Evolutionary conservation across 257 asterid species (phyloP).

Genomic region (Vinca minor): DNA sequence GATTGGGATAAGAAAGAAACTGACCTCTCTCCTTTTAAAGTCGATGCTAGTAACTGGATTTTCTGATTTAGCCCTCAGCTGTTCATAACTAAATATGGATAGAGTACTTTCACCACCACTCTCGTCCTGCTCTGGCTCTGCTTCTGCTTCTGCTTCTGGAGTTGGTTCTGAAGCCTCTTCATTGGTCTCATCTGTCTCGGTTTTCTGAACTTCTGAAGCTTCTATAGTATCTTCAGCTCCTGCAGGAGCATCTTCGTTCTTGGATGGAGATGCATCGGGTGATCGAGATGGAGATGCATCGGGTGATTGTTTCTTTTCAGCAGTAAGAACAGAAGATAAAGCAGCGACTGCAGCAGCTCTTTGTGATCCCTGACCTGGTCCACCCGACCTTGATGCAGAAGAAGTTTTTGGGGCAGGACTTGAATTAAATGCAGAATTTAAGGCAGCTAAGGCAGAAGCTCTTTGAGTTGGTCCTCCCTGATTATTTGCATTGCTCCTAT

Average conservation of each 20-base stretch:
- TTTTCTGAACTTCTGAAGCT: slow-evolving; percentile 33
- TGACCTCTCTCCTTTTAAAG: slow-evolving; percentile 83
- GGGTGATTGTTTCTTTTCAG: slow-evolving; percentile 61
- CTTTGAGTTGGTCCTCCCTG: slow-evolving; percentile 89
- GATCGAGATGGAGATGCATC: slow-evolving; percentile 65
- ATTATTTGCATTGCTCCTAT: slow-evolving; percentile 50
- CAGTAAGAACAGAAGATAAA: slow-evolving; percentile 63
- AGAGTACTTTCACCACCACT: slow-evolving; percentile 39
- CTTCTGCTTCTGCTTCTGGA: slow-evolving; percentile 15
- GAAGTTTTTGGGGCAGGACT: slow-evolving; percentile 40
- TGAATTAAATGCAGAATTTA: slow-evolving; percentile 82
- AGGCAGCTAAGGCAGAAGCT: slow-evolving; percentile 96
- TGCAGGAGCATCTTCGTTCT: slow-evolving; percentile 33
- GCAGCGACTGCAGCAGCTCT: slow-evolving; percentile 98
- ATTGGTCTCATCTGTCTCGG: slow-evolving; percentile 38
- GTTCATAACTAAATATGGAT: slow-evolving; percentile 59
- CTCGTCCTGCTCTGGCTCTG: slow-evolving; percentile 47
- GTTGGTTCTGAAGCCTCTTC: slow-evolving; percentile 45
- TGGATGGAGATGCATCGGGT: no score
- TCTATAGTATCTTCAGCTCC: slow-evolving; percentile 44
- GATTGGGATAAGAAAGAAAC: slow-evolving; percentile 8
- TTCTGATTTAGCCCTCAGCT: slow-evolving; percentile 74
- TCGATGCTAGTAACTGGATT: slow-evolving; percentile 84
- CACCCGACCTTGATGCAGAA: slow-evolving; percentile 41
- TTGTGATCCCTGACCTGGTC: slow-evolving; percentile 59